Evolutionary conservation across 768 basidiomycete genomes (phyloP), one percentile per base, ranked within the genome.

Genomic region (Imleria badia): DNA sequence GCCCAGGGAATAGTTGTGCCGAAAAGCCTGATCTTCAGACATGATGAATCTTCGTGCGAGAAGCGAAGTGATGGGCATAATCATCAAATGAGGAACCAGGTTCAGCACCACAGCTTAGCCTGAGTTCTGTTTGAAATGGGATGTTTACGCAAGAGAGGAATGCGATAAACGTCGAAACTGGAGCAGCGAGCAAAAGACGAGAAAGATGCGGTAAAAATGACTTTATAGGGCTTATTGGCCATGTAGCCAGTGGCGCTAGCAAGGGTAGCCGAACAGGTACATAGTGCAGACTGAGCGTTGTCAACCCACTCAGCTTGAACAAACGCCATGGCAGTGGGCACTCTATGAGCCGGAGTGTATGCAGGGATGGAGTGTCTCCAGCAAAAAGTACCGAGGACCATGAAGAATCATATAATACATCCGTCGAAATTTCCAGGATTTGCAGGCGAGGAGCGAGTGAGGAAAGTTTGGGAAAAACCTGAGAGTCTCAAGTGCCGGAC

Each of bases 231-330:
- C 11, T 17, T 10, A 12, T 36, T 10, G 29, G 7, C 17, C 5
- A 2, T 1, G 13, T n/a, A 17, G 6, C 13, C 14, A 5, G 13
- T 3, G 3, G 42, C 19, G 14, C 40, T 59, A 7, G 72, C 67
- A 9, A 76, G 59, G 17, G n/a, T 15, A 62, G 51, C 15, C 44
- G 30, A 7, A 9, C n/a, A 30, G 67, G 51, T 6, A 72, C 48
- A 46, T 66, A 33, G n/a, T 64, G 54, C 3, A 80, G 59, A 35
- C 64, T 65, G 23, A 81, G 67, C 45, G 67, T 65, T 3, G 69
- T 72, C 14, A 81, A 71, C 41, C 66, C 61, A 35, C 44, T 46
- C 29, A 44, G 30, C 40, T 13, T 22, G 26, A 56, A 19, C 2
- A 34, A 36, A 22, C 43, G 19, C 55, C 44, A 53, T 7, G 39